Evolutionary conservation across 108 stramenopile species (phyloP), one percentile per base, ranked within the genome.

Genomic region (Skeletonema potamos): DNA sequence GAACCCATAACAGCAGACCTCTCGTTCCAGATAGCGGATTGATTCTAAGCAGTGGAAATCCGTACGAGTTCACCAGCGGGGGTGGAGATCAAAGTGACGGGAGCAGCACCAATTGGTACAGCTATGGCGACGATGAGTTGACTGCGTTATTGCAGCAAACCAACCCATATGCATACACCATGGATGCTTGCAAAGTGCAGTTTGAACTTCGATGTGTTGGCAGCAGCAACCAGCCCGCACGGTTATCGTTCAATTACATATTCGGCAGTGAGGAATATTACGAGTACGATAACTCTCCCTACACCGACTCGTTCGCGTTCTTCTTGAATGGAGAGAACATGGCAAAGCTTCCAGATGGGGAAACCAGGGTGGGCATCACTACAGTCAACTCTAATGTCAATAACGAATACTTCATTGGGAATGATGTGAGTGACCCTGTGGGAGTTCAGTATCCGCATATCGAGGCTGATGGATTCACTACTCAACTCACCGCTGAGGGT

Each of bases 231-330:
- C 13, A 6, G 2, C 20, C 8, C 11, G 22, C 15, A 18, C 20
- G 27, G 15, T 10, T 74, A 20, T 15, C n/a, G 11, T 58, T 74
- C 22, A 17, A n/a, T 7, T 74, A 74, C 27, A 33, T 66, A 4
- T 74, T 74, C 43, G 73, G 65, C 9, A 65, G 64, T 11, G 73
- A 74, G 26, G 73, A 74, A 22, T 74, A 74, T 20, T 11, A 65
- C 13, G 62, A 29, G 27, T 61, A 41, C 18, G 51, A 15, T 10
- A 11, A 29, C 6, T 27, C 30, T 6, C 54, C 13, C 4, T 66
- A 7, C 65, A 51, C 57, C 39, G 70, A 72, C 29, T 60, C 62
- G 7, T 72, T 72, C 32, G 70, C 37, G 13, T 62, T 72, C 18
- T 72, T 72, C 12, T 36, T 72, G 63, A 63, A 72, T 72, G 70